A percentile compares a stretch with the other conserved stretches of the same genome.
These are phyloP conservation scores for Colletotrichum endophyticum DNA, from an alignment of 2,329 filamentous ascomycete genomes.

Conservation along the genomic window DNA sequence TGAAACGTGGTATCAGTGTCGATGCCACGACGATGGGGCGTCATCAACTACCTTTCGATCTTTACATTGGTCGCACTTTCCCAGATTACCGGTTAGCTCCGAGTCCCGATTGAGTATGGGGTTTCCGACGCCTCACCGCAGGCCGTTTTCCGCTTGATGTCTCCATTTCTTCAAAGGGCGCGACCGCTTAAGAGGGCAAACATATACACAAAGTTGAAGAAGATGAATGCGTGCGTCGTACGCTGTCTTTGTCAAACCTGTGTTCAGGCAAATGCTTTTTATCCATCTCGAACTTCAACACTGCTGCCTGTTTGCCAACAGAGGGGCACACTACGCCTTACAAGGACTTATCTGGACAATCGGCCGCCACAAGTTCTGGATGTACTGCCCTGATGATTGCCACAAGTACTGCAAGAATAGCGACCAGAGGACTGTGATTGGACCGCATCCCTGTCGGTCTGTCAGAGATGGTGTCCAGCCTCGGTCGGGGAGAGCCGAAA, in stretches of 20 bases:
- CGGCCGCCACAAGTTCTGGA: neutral
- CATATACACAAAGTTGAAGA: neutral
- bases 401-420: neutral
- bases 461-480: neutral
- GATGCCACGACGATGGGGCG: rapidly evolving
- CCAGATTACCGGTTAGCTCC: neutral
- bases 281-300: neutral
- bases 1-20: neutral
- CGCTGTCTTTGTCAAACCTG: neutral
- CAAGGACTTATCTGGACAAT: neutral
- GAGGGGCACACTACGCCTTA: neutral
- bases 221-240: neutral
- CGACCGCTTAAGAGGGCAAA: neutral
- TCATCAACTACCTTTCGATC: constrained; percentile 24
- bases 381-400: neutral
- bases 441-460: neutral
- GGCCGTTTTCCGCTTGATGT: neutral
- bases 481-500: neutral
- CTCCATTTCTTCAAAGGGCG: neutral
- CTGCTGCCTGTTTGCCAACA: neutral
- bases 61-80: constrained; percentile 3
- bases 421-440: neutral
- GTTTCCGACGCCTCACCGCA: neutral
- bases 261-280: neutral
- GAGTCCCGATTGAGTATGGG: rapidly evolving